phyloP scores from a whole-genome alignment of 1,284 basidiomycete genomes.

The Salmacisia buchloeana region DNA sequence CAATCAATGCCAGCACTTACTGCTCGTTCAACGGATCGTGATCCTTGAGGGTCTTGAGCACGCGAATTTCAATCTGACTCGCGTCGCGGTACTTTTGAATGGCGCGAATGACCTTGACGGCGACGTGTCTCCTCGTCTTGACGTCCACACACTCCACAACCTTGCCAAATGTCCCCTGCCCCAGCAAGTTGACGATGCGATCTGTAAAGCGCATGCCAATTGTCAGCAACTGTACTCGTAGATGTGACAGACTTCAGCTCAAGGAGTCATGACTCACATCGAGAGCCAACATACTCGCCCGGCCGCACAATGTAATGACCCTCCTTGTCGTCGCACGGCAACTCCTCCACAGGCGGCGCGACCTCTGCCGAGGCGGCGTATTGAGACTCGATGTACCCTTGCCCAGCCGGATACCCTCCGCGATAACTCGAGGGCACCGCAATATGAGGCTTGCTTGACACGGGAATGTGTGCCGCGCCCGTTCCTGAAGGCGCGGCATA shows the following conservation, averaged over 20 bases:
- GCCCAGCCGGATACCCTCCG: slow-evolving; percentile 3
- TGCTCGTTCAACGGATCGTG: slow-evolving; percentile 82
- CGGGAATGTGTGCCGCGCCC: not conserved
- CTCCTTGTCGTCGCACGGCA: slow-evolving; percentile 49
- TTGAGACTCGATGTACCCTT: slow-evolving; percentile 11
- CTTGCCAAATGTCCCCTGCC: slow-evolving; percentile 98
- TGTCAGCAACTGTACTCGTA: not conserved
- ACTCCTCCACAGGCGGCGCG: slow-evolving; percentile 16
- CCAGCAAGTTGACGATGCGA: slow-evolving; percentile 76
- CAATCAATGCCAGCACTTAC: slow-evolving; percentile 57
- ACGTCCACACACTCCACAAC: slow-evolving; percentile 90
- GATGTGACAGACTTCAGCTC: no score
- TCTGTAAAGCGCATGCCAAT: slow-evolving; percentile 8
- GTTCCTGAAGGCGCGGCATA: slow-evolving; percentile 1
- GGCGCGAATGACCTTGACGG: slow-evolving; percentile 86
- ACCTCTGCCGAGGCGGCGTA: not conserved
- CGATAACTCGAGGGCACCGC: not conserved
- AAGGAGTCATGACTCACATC: slow-evolving; percentile 28
- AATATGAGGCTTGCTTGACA: not conserved
- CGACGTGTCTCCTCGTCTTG: slow-evolving; percentile 64
- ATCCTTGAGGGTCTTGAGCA: slow-evolving; percentile 83
- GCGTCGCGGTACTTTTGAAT: slow-evolving; percentile 73
- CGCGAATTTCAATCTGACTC: slow-evolving; percentile 95
- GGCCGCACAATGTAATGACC: slow-evolving; percentile 52
- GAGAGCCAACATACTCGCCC: slow-evolving; percentile 45